These are phyloP conservation scores for Alternaria tenuissima DNA, from an alignment of 2,329 filamentous ascomycete species.

Conservation along the genomic window DNA sequence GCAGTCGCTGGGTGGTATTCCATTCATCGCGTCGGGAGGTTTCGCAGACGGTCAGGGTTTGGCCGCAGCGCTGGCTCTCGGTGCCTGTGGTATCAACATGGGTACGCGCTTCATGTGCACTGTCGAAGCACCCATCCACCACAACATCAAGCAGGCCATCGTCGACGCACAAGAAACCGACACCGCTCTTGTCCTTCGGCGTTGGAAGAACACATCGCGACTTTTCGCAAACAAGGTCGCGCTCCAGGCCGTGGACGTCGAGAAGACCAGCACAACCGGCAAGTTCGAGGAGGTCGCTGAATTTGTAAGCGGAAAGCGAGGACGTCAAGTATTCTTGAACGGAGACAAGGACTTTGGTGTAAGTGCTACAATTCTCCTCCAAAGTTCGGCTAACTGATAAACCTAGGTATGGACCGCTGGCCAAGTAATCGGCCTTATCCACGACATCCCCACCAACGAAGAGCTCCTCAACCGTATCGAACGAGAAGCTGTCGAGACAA, in stretches of 20 bases:
- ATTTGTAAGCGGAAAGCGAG: conserved; percentile 88
- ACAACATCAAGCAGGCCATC: conserved; percentile 93
- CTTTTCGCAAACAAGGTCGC: conserved; percentile 92
- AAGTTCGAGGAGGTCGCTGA: conserved; percentile 90
- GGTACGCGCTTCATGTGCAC: conserved; percentile 98
- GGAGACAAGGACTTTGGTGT: conserved; percentile 86
- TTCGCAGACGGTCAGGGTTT: conserved; percentile 95
- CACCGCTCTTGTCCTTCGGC: conserved; percentile 83
- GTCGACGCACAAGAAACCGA: conserved; percentile 89
- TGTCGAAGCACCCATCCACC: conserved; percentile 88
- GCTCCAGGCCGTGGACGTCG: conserved; percentile 79
- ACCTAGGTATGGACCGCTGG: conserved; percentile 96
- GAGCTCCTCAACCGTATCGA: conserved; percentile 58
- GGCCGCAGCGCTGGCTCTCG: conserved; percentile 86
- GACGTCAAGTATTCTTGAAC: conserved; percentile 88
- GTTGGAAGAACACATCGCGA: conserved; percentile 92
- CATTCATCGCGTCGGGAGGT: conserved; percentile 94
- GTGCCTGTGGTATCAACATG: conserved; percentile 97
- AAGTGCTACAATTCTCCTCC: conserved; percentile 20
- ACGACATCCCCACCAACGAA: conserved; percentile 60
- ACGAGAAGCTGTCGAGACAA: conserved; percentile 54
- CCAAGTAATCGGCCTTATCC: conserved; percentile 78
- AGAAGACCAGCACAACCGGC: conserved; percentile 81
- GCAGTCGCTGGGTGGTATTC: conserved; percentile 77
- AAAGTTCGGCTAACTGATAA: conserved; percentile 12